phyloP scores from a whole-genome alignment of 768 basidiomycete genomes.

The Collybia nuda region DNA sequence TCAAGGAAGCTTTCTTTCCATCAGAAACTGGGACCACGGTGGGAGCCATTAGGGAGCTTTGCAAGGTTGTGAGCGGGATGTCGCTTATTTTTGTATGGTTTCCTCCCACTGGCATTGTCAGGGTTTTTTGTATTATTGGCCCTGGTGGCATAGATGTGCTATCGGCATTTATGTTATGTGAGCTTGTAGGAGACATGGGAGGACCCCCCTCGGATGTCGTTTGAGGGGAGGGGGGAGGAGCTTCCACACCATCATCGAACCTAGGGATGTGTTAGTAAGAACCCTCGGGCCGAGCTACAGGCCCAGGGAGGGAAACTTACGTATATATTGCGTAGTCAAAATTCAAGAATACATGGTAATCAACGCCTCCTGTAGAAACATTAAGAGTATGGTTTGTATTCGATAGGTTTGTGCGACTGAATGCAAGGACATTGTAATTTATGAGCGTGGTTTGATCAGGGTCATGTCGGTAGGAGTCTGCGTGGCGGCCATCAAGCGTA shows the following conservation, averaged over 20 bases:
- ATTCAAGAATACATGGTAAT: constrained; percentile 29
- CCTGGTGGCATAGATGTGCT: too few species aligned
- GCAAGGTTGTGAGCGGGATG: too few species aligned
- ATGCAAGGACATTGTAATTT: constrained; percentile 31
- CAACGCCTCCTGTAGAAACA: constrained; percentile 28
- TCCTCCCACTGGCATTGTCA: too few species aligned
- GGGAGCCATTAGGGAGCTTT: too few species aligned
- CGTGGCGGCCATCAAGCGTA: constrained; percentile 26
- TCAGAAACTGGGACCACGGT: background rate
- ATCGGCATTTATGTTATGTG: too few species aligned
- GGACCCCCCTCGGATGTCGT: too few species aligned
- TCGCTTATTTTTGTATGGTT: too few species aligned
- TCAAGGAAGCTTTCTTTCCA: background rate
- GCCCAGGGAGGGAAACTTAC: constrained; percentile 18
- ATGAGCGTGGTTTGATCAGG: constrained; percentile 21
- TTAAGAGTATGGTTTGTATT: constrained; percentile 27
- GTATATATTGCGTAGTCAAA: constrained; percentile 44
- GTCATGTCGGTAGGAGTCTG: constrained; percentile 20
- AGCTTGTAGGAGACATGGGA: too few species aligned
- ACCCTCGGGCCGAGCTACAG: background rate
- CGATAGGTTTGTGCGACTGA: constrained; percentile 21
- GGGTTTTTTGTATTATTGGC: too few species aligned
- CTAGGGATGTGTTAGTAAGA: too few species aligned
- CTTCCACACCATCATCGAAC: too few species aligned
- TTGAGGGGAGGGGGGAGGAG: too few species aligned